phyloP scores from a whole-genome alignment of 1,284 basidiomycete species.

The Fomitopsis betulina region DNA sequence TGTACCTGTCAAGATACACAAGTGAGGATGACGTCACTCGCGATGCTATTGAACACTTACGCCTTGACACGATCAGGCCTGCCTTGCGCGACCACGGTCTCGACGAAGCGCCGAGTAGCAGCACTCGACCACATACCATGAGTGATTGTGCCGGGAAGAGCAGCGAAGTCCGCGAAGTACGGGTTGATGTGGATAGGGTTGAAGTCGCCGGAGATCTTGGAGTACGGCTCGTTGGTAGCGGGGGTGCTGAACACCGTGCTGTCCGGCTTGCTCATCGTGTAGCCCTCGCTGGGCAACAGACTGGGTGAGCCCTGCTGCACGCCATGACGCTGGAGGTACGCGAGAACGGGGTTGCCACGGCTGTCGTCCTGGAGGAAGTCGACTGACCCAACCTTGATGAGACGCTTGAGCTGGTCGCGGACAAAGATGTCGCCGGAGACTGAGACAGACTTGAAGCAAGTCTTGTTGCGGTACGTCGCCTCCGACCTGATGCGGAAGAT shows the following conservation, averaged over 20 bases:
- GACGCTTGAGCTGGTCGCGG: conserved; percentile 80
- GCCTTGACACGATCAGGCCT: conserved; percentile 86
- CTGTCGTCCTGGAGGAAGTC: conserved; percentile 85
- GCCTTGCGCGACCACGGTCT: conserved; percentile 92
- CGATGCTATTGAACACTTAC: conserved; percentile 41
- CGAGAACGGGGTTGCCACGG: conserved; percentile 90
- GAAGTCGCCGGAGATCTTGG: conserved; percentile 94
- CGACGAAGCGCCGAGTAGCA: conserved; percentile 89
- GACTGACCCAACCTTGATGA: conserved; percentile 86
- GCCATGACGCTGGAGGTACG: conserved; percentile 92
- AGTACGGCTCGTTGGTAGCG: conserved; percentile 92
- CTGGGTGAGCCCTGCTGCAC: conserved; percentile 71
- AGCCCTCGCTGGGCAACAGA: conserved; percentile 83
- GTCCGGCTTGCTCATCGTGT: conserved; percentile 62
- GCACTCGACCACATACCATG: conserved; percentile 98
- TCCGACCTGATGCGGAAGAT: conserved; percentile 88
- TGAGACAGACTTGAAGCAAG: conserved; percentile 76
- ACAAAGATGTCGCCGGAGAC: conserved; percentile 86
- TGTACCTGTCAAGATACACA: conserved; percentile 51
- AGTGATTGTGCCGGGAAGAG: conserved; percentile 94
- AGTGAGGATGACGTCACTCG: conserved; percentile 8
- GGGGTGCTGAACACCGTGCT: conserved; percentile 72
- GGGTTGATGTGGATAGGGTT: conserved; percentile 99
- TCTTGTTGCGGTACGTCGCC: conserved; percentile 89
- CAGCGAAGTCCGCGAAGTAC: conserved; percentile 94